A percentile compares a stretch with the other conserved stretches of the same genome.
phyloP scores from a whole-genome alignment of 2,329 filamentous ascomycete genomes.

The Curvularia sp. region DNA sequence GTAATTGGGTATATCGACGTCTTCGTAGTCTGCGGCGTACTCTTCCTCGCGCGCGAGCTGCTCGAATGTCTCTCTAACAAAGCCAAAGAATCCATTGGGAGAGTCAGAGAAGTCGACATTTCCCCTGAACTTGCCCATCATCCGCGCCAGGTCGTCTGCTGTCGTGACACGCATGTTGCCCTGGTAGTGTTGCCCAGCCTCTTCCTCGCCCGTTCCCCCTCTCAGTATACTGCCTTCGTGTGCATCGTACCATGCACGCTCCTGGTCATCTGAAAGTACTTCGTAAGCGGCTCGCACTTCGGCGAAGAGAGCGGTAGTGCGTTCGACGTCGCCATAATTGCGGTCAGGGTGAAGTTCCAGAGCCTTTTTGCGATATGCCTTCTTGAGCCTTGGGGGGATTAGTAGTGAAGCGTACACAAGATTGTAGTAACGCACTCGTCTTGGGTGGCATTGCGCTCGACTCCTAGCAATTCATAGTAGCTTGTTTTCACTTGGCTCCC shows the following conservation, averaged over 20 bases:
- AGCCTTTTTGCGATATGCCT: conserved; percentile 87
- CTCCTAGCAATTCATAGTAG: conserved; percentile 83
- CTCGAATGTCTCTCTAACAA: conserved; percentile 77
- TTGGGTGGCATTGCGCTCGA: conserved; percentile 75
- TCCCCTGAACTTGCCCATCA: conserved; percentile 82
- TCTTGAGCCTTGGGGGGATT: conserved; percentile 73
- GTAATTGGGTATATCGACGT: conserved; percentile 68
- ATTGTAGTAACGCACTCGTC: conserved; percentile 69
- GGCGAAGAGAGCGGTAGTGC: conserved; percentile 83
- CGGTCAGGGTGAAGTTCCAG: conserved; percentile 94
- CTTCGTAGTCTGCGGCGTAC: conserved; percentile 73
- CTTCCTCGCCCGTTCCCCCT: conserved; percentile 62
- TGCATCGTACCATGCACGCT: conserved; percentile 96
- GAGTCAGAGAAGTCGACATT: conserved; percentile 81
- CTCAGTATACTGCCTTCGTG: conserved; percentile 85
- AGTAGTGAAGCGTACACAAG: background rate
- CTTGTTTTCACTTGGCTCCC: conserved; percentile 66
- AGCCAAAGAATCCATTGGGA: conserved; percentile 83
- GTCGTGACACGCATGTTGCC: conserved; percentile 78
- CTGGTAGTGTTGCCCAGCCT: conserved; percentile 63
- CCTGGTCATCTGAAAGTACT: conserved; percentile 93
- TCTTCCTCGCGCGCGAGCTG: conserved; percentile 82
- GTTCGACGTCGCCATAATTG: conserved; percentile 85
- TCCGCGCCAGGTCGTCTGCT: conserved; percentile 75
- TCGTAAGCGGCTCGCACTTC: conserved; percentile 94